Conservation (phyloP, 2,329 filamentous ascomycete genomes). For the Fusarium penzigii region DNA sequence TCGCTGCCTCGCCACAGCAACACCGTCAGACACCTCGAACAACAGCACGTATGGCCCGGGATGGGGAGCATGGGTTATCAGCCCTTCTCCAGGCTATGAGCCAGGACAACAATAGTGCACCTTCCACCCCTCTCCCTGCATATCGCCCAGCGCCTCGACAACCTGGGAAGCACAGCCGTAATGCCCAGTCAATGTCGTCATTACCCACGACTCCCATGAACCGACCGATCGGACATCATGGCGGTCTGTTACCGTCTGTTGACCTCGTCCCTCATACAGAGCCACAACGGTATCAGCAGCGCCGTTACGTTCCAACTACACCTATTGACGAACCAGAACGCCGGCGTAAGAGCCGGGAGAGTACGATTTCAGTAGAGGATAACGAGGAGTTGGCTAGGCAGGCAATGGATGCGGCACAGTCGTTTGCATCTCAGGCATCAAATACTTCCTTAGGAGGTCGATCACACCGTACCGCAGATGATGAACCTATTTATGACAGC, state of each 20-base stretch:
- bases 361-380: conserved; percentile 75
- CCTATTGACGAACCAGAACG: conserved; percentile 44
- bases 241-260: conserved; percentile 60
- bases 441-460: conserved; percentile 30
- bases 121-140: conserved; percentile 63
- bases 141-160: conserved; percentile 49
- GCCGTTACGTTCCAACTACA: conserved; percentile 47
- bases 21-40: conserved; percentile 51
- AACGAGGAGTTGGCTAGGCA: conserved; percentile 59
- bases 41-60: conserved; percentile 44
- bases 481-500: conserved; percentile 64
- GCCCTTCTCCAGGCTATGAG: conserved; percentile 79
- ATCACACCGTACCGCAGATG: conserved; percentile 30
- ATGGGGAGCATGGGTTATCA: conserved; percentile 67
- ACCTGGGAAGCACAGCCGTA: conserved; percentile 67
- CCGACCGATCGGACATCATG: conserved; percentile 49
- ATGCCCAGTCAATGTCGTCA: conserved; percentile 81
- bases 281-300: conserved; percentile 47
- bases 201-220: conserved; percentile 74
- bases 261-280: conserved; percentile 64
- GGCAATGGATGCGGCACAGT: conserved; percentile 50
- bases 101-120: conserved; percentile 71
- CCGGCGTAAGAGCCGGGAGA: conserved; percentile 74
- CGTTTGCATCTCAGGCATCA: conserved; percentile 27
- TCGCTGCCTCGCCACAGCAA: conserved; percentile 43